These are phyloP conservation scores for Lenzites betulinus DNA, from an alignment of 768 basidiomycete genomes.

Conservation along the genomic window DNA sequence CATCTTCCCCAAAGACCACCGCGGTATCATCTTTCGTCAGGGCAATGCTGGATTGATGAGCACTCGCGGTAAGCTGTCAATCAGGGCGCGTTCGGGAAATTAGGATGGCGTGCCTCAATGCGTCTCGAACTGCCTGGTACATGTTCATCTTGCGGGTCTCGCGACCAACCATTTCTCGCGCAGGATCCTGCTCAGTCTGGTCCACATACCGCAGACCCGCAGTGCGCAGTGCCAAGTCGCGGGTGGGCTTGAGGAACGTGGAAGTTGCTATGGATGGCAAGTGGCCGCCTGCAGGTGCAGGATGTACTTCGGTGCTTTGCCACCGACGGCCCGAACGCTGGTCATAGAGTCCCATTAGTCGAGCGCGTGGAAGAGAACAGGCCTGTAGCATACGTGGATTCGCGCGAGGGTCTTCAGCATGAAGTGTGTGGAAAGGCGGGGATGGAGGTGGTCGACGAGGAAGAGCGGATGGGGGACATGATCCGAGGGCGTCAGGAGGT, in stretches of 20 bases:
- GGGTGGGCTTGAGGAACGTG: constrained; percentile 58
- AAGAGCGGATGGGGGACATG: constrained; percentile 24
- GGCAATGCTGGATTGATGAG: constrained; percentile 57
- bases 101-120: constrained; percentile 63
- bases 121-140: constrained; percentile 91
- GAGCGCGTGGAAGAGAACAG: neutral
- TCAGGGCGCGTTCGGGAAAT: neutral
- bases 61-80: constrained; percentile 1
- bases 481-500: constrained; percentile 28
- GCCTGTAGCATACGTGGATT: constrained; percentile 14
- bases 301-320: constrained; percentile 69
- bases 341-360: neutral
- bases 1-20: constrained; percentile 89
- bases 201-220: constrained; percentile 75
- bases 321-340: constrained; percentile 38
- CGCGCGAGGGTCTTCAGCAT: constrained; percentile 20
- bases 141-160: constrained; percentile 95
- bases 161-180: constrained; percentile 61
- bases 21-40: constrained; percentile 83
- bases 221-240: constrained; percentile 71
- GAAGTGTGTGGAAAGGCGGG: constrained; percentile 17
- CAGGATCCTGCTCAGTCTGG: constrained; percentile 47
- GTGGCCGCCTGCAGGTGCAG: constrained; percentile 82
- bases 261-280: constrained; percentile 73
- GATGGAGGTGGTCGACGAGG: constrained; percentile 28